Percentiles rank a stretch among this genome's conserved stretches.
These are phyloP conservation scores for Alternaria burnsii DNA, from an alignment of 2,329 filamentous ascomycete species.

Conservation along the genomic window DNA sequence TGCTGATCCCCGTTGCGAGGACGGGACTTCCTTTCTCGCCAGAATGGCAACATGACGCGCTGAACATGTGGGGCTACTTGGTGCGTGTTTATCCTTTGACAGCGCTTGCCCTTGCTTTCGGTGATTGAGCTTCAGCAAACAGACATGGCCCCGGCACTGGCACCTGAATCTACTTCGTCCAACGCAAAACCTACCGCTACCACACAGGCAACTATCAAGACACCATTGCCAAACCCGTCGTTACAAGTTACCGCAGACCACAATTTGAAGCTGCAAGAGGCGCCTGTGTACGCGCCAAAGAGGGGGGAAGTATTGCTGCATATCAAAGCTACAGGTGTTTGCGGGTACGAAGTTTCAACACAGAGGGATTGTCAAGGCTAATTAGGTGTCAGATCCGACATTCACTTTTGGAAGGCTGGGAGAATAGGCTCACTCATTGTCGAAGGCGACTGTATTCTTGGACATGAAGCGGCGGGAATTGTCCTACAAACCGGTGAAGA, in stretches of 20 bases:
- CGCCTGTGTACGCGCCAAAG: constrained; percentile 64
- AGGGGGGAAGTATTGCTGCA: constrained; percentile 67
- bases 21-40: neutral
- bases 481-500: constrained; percentile 66
- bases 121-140: constrained; percentile 6
- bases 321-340: constrained; percentile 70
- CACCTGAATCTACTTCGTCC: neutral
- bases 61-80: constrained; percentile 4
- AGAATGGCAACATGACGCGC: neutral
- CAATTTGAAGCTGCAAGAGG: constrained; percentile 64
- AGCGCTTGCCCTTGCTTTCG: neutral
- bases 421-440: constrained; percentile 70
- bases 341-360: constrained; percentile 57
- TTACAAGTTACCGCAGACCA: constrained; percentile 69
- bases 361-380: neutral
- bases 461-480: constrained; percentile 70
- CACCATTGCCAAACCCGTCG: constrained; percentile 60
- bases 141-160: constrained; percentile 6
- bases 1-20: neutral
- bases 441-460: constrained; percentile 70
- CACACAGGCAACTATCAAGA: constrained; percentile 24
- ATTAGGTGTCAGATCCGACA: constrained; percentile 62
- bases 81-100: neutral
- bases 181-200: constrained; percentile 22
- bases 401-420: constrained; percentile 74